These are phyloP conservation scores for Apostasia ramifera DNA, from an alignment of 106 monocot species.

Conservation along the genomic window DNA sequence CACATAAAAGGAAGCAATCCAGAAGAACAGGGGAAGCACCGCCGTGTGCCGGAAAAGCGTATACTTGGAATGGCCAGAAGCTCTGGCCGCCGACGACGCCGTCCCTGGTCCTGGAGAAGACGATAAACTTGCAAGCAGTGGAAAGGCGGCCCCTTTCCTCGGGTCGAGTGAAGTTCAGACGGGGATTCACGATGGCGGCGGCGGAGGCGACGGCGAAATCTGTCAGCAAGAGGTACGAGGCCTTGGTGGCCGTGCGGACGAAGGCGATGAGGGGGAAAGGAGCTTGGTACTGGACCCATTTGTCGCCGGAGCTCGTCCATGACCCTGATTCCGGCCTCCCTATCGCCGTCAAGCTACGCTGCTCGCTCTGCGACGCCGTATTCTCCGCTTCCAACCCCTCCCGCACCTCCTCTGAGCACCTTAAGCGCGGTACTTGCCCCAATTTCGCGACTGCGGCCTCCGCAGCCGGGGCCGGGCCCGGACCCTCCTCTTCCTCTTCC, in stretches of 20 bases:
- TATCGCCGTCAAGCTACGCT: slow-evolving; percentile 59
- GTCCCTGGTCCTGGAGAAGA: neutral
- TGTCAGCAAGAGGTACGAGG: slow-evolving; percentile 41
- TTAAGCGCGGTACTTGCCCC: slow-evolving; percentile 58
- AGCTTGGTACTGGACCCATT: slow-evolving; percentile 65
- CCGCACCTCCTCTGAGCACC: slow-evolving; percentile 60
- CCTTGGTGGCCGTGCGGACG: slow-evolving; percentile 25
- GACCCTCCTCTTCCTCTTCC: neutral
- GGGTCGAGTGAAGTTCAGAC: neutral
- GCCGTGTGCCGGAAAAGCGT: neutral
- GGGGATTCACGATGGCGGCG: slow-evolving; percentile 1
- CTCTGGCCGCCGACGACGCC: neutral
- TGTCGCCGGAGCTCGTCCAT: slow-evolving; percentile 37
- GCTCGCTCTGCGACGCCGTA: slow-evolving; percentile 48
- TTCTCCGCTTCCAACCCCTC: slow-evolving; percentile 77
- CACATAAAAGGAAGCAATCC: no score
- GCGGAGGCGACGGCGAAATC: slow-evolving; percentile 27
- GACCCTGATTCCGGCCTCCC: slow-evolving; percentile 35
- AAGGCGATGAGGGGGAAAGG: slow-evolving; percentile 69
- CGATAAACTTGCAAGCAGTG: neutral
- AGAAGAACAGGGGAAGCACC: no score
- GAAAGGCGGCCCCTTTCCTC: neutral
- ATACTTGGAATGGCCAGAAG: no score
- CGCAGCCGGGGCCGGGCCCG: neutral
- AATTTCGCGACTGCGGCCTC: slow-evolving; percentile 26